Evolutionary conservation across 257 asterid species (phyloP), one percentile per base, ranked within the genome.

Genomic region (Penstemon davidsonii): DNA sequence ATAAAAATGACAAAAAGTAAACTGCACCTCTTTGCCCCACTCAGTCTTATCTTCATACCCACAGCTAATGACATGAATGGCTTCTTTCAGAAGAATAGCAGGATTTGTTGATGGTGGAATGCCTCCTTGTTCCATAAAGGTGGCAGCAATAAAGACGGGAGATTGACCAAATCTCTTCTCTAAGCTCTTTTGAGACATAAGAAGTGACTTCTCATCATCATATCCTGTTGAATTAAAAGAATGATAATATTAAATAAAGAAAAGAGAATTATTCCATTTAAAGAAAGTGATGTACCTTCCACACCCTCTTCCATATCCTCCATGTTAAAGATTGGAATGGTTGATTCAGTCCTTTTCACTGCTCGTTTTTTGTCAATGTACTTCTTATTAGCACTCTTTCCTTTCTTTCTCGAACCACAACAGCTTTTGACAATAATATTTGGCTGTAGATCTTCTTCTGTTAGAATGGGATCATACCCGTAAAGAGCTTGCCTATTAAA

Each of bases 111-210:
- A 70, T 0, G 96, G 91, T 3, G 97, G 97, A 61, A 93, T 83
- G 72, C 99, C 99, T 52, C 99, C 99, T 70, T 70, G 80, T 77
- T 90, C 95, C 96, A 88, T 88, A 36, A 90, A 90, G 55, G 99
- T 87, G 49, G 99, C 92, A 63, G 96, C 92, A 67, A 93, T 87
- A 78, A 93, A 90, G 73, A 93, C 96, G 0, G 99, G 91, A 51
- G 99, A 93, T 76, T 87, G 96, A 58, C 99, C 99, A 62, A 93
- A 93, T 25, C 96, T 88, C 81, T 93, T 90, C 86, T 90, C 96
- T 80, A 93, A 81, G 82, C 85, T 87, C 92, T 86, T 93, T 73
- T 90, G 97, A 13, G 97, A 90, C 96, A 93, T 84, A 60, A 93
- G 92, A 66, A 85, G 93, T 15, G 96, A 84, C 75, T 87, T 93